phyloP scores from a whole-genome alignment of 805 yeast species.

The Suhomyces prunicola region DNA sequence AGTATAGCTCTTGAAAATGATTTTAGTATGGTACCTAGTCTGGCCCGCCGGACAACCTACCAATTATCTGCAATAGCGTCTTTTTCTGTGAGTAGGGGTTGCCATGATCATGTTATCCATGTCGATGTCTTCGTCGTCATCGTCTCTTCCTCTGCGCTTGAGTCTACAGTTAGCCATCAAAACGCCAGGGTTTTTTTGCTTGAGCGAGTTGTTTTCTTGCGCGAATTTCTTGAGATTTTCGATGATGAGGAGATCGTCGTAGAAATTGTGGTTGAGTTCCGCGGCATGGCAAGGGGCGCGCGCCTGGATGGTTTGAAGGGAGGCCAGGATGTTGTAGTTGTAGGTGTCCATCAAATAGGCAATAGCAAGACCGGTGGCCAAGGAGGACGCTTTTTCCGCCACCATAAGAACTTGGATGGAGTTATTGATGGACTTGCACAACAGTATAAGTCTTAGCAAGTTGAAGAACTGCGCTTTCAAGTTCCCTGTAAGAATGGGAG shows the following conservation, averaged over 20 bases:
- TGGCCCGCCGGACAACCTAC: neutral
- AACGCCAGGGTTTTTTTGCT: conserved; percentile 22
- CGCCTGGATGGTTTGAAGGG: conserved; percentile 22
- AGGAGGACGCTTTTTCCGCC: conserved; percentile 22
- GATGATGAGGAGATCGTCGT: conserved; percentile 37
- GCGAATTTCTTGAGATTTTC: conserved; percentile 39
- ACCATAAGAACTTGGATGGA: conserved; percentile 30
- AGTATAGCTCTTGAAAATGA: neutral
- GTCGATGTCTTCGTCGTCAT: conserved; percentile 15
- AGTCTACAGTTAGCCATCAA: conserved; percentile 27
- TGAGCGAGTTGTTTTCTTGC: conserved; percentile 31
- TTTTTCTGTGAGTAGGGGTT: conserved; percentile 18
- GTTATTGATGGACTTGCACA: conserved; percentile 31
- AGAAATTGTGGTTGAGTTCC: conserved; percentile 30
- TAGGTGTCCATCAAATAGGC: conserved; percentile 42
- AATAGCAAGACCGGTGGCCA: conserved; percentile 32
- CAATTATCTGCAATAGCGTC: conserved; percentile 8
- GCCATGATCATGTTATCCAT: conserved; percentile 5
- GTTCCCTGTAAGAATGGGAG: conserved; percentile 39
- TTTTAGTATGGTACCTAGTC: neutral
- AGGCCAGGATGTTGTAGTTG: conserved; percentile 29
- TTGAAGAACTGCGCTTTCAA: conserved; percentile 36
- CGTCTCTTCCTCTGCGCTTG: conserved; percentile 25
- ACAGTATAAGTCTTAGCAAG: conserved; percentile 32
- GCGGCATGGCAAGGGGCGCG: conserved; percentile 15